Base-by-base conservation (phyloP, 495 filamentous ascomycete genomes). In the Penicillium waksmanii region DNA sequence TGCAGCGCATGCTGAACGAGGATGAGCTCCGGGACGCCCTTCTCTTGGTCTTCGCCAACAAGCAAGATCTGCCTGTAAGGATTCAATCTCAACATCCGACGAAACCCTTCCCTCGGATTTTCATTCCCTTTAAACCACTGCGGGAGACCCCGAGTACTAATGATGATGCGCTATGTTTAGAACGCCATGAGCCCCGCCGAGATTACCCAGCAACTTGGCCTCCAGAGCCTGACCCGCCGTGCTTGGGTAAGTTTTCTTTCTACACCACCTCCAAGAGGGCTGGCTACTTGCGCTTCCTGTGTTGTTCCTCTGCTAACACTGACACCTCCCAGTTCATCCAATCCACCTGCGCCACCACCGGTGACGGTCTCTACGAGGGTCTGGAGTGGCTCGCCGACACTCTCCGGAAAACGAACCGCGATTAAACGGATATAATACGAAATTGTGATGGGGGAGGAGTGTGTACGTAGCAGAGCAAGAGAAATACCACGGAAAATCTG, bases 1-100 rank as follows among this genome's bases (percentile, higher is more conserved):
- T 99, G 77, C 96, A 99, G 84, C 92, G 95, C 76, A 99, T 99
- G 96, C 83, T 99, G 84, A 99, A 99, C 81, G 95, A 99, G 84
- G 95, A 99, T 73, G 95, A 99, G 82, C 87, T 99, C 70, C 86
- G 95, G 72, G 95, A 99, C 81, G 95, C 95, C 66, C 86, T 97
- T 67, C 88, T 99, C 66, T 80, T 99, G 76, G 96, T 99, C 64
- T 99, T 99, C 71, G 95, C 95, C 83, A 99, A 99, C 90, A 99
- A 99, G 85, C 95, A 99, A 84, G 95, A 99, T 96, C 79, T 99
- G 82, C 95, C 95, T 49, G 94, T 97, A 83, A 75, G 93, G 27
- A 61, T 44, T n/a, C 49, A 31, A 31, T 31, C 8, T 8, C 27
- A 31, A 31, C 27, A 31, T 31, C 27, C 8, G 27, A 31, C 27